phyloP scores from a whole-genome alignment of 2,329 filamentous ascomycete species.

The Fusarium oxysporum region DNA sequence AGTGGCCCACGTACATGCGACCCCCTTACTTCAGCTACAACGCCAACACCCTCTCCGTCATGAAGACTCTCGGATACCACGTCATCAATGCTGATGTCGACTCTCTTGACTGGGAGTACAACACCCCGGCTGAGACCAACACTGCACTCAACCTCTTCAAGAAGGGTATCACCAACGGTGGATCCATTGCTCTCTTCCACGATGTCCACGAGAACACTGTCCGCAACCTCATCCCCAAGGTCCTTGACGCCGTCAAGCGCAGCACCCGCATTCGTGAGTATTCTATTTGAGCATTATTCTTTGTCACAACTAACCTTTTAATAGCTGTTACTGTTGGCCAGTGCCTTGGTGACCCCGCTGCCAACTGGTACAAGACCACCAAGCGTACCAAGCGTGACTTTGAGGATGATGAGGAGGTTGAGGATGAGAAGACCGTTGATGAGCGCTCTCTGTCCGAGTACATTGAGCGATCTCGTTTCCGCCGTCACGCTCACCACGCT shows the following conservation, averaged over 20 bases:
- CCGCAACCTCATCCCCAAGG: conserved; percentile 26
- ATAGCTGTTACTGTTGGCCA: conserved; percentile 47
- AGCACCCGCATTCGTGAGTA: conserved; percentile 28
- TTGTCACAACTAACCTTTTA: conserved; percentile 27
- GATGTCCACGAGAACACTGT: conserved; percentile 58
- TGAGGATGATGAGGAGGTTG: conserved; percentile 1
- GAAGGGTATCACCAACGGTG: conserved; percentile 41
- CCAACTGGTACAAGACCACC: conserved; percentile 33
- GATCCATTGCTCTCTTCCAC: conserved; percentile 61
- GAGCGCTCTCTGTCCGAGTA: conserved; percentile 20
- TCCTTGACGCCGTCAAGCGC: conserved; percentile 21
- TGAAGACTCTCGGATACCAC: conserved; percentile 59
- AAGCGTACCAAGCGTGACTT: conserved; percentile 30
- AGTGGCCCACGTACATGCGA: conserved; percentile 52
- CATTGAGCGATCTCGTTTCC: conserved; percentile 31
- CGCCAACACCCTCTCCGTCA: conserved; percentile 43
- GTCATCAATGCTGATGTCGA: conserved; percentile 66
- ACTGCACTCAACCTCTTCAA: conserved; percentile 44
- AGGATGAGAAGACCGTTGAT: conserved; percentile 13
- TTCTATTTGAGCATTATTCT: no score
- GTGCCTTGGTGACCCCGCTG: conserved; percentile 35
- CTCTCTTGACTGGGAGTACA: conserved; percentile 64
- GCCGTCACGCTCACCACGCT: conserved; percentile 4
- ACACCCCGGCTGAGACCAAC: conserved; percentile 33
- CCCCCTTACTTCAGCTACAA: conserved; percentile 54